phyloP scores from a whole-genome alignment of 176 grass and related monocot species.

The Hordeum vulgare region MorexV3_pseudomolecules_assembly NC_058523.1:516271703-516272202 shows the following conservation, averaged over 20 bases:
- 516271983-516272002: background rate
- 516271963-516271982: background rate
- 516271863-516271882: background rate
- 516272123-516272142: background rate
- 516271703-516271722: conserved; percentile 2
- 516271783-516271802: background rate
- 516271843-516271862: background rate
- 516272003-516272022: background rate
- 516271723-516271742: conserved; percentile 8
- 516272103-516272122: background rate
- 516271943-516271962: background rate
- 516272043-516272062: background rate
- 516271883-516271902: background rate
- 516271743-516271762: background rate
- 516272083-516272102: conserved; percentile 20
- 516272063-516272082: background rate
- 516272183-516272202: conserved; percentile 23
- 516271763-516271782: background rate
- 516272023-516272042: background rate
- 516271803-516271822: background rate
- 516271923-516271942: background rate
- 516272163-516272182: conserved; percentile 10
- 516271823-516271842: background rate
- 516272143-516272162: background rate
- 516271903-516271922: background rate